A percentile compares a stretch with the other conserved stretches of the same genome.
phyloP scores from a whole-genome alignment of 1,284 basidiomycete genomes.

The Malassezia psittaci region DNA sequence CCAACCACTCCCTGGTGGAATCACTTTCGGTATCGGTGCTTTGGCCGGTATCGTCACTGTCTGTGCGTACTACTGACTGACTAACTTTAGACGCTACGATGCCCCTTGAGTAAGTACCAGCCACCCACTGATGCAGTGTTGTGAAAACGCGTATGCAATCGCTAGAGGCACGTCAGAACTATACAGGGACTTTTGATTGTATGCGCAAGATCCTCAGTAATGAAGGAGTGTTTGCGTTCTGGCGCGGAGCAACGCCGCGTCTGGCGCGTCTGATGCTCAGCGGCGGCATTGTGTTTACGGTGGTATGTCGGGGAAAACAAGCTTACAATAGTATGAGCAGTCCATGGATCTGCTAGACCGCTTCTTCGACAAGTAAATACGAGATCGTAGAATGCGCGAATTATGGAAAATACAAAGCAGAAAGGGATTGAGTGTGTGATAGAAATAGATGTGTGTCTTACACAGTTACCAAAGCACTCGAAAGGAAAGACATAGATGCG shows the following conservation, averaged over 20 bases:
- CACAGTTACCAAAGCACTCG: not conserved
- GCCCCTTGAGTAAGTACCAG: slow-evolving; percentile 29
- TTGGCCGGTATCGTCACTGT: slow-evolving; percentile 89
- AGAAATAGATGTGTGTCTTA: too few species aligned
- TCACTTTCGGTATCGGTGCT: slow-evolving; percentile 89
- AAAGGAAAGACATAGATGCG: not conserved
- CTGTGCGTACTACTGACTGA: not conserved
- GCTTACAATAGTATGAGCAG: slow-evolving; percentile 42
- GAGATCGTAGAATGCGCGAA: not conserved
- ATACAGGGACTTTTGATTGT: slow-evolving; percentile 86
- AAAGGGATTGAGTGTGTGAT: too few species aligned
- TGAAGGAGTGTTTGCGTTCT: slow-evolving; percentile 77
- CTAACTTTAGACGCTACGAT: slow-evolving; percentile 49
- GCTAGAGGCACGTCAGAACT: slow-evolving; percentile 68
- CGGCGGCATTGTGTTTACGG: slow-evolving; percentile 88
- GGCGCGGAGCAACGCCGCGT: slow-evolving; percentile 73
- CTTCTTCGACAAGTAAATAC: not conserved
- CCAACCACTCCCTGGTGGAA: slow-evolving; percentile 68
- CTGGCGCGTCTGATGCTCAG: slow-evolving; percentile 57
- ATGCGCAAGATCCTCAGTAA: slow-evolving; percentile 52
- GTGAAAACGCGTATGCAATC: slow-evolving; percentile 98
- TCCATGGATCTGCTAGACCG: slow-evolving; percentile 15
- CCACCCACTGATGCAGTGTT: slow-evolving; percentile 50
- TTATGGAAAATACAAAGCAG: not conserved
- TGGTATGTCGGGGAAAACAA: slow-evolving; percentile 53